Evolutionary conservation across 2,329 filamentous ascomycete species (phyloP).

Genomic region (Pleomassaria siparia): DNA sequence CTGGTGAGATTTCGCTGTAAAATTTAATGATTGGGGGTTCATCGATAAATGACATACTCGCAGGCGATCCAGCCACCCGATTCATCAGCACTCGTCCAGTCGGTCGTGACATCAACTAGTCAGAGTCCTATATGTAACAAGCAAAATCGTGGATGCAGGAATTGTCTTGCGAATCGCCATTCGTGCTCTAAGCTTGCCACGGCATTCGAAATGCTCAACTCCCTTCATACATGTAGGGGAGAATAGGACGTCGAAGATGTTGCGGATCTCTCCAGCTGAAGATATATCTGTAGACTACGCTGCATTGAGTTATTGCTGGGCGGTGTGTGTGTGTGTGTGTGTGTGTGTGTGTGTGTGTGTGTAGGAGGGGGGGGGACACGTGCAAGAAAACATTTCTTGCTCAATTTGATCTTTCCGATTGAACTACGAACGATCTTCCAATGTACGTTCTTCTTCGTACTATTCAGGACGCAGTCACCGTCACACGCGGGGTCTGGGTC

Average conservation of each 20-base stretch:
- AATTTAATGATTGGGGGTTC: not conserved
- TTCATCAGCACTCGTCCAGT: not conserved
- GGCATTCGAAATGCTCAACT: not conserved
- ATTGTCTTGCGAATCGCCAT: not conserved
- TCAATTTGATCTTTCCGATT: not conserved
- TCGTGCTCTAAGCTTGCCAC: not conserved
- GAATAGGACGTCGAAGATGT: not conserved
- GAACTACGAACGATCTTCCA: not conserved
- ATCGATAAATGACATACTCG: not conserved
- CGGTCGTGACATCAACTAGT: not conserved
- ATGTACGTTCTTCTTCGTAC: not conserved
- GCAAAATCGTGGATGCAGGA: not conserved
- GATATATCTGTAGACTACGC: not conserved
- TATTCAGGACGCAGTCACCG: not conserved
- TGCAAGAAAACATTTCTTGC: not conserved
- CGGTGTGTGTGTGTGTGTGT: too few relatives aligned
- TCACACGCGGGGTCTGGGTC: slow-evolving; percentile 1
- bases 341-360: too few relatives aligned
- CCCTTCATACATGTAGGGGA: not conserved
- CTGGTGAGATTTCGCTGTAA: not conserved
- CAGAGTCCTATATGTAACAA: not conserved
- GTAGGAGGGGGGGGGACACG: not conserved
- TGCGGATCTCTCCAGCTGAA: not conserved
- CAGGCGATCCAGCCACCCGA: not conserved
- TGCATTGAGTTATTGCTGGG: not conserved